Evolutionary conservation across 1,284 basidiomycete genomes (phyloP), one percentile per base, ranked within the genome.

Genomic region (Tilletia walkeri): DNA sequence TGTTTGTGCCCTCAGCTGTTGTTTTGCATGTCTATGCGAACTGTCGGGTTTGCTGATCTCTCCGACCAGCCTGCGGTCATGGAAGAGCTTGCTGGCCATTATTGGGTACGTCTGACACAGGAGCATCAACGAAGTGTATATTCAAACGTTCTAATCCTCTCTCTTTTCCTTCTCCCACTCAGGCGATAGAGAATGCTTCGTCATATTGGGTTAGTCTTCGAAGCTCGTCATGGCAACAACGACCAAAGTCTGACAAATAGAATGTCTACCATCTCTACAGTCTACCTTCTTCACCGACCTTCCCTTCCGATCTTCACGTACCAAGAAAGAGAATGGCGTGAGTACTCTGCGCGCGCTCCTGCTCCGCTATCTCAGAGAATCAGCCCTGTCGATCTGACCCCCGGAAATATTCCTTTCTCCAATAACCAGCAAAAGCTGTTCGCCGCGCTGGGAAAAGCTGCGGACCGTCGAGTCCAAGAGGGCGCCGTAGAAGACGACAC

Each of bases 401-500:
- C 74, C 74, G 54, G 72, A 71, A 0, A 68, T 77, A 5, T 48
- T 75, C 3, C 72, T 71, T 18, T 47, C 69, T 30, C 72, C 71
- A 6, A 68, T 68, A 3, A 74, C 71, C 34, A 59, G 75, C 0
- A 66, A 54, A 72, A 72, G 65, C 73, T 77, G 71, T 74, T 74
- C 10, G 50, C 73, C 14, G 72, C 68, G 12, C 73, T 77, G 36
- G 70, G 73, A 9, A 39, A 53, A 30, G 73, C 72, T 4, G 53
- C 75, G 48, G 69, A 71, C n/a, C 67, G 66, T n/a, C 69, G 76
- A 16, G 67, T 70, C 38, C 68, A 67, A 34, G 72, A 72, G 30
- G 75, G 72, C 3, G 53, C 72, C 4, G 20, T 70, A 3, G 76
- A 78, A 54, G 72, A 75, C 54, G 76, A 78, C 63, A 71, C 75